These are phyloP conservation scores for Scheffersomyces stambukii DNA, from an alignment of 1,139 yeast species.

Conservation along the genomic window DNA sequence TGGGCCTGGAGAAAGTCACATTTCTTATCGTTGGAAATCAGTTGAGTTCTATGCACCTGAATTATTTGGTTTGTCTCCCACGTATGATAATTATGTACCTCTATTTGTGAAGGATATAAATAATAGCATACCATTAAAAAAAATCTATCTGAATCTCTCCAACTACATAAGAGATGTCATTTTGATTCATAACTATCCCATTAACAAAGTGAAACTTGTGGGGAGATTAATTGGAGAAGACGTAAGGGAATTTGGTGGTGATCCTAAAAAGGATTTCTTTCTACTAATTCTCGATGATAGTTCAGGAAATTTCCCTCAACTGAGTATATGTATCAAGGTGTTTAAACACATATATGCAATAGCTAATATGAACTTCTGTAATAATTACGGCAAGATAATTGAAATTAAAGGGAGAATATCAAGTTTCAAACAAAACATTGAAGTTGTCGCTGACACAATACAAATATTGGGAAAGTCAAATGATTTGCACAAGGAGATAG, in stretches of 20 bases:
- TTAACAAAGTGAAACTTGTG: slow-evolving; percentile 10
- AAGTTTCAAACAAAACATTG: slow-evolving; percentile 8
- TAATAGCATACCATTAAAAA: slow-evolving; percentile 6
- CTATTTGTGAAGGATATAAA: slow-evolving; percentile 15
- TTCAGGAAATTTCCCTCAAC: slow-evolving; percentile 11
- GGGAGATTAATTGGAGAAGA: slow-evolving; percentile 15
- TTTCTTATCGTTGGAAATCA: slow-evolving; percentile 10
- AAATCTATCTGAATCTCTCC: slow-evolving; percentile 8
- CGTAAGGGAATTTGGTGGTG: slow-evolving; percentile 6
- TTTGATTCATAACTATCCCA: slow-evolving; percentile 16
- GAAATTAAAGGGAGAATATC: slow-evolving; percentile 10
- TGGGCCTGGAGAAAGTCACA: slow-evolving; percentile 15
- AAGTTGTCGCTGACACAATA: slow-evolving; percentile 21
- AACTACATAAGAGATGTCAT: slow-evolving; percentile 9
- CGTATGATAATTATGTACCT: slow-evolving; percentile 11
- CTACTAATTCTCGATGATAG: slow-evolving; percentile 14
- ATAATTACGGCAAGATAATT: slow-evolving; percentile 15
- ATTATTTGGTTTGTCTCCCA: slow-evolving; percentile 14
- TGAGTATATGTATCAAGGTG: slow-evolving; percentile 11
- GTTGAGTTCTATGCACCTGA: slow-evolving; percentile 15
- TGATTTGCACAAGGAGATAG: slow-evolving; percentile 21
- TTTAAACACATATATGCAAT: slow-evolving; percentile 7
- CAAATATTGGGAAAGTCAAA: slow-evolving; percentile 14
- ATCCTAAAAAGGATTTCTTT: slow-evolving; percentile 5
- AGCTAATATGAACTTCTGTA: slow-evolving; percentile 8